Evolutionary conservation across 768 basidiomycete species (phyloP).

Genomic region (Holtermanniella nyarrowii): DNA sequence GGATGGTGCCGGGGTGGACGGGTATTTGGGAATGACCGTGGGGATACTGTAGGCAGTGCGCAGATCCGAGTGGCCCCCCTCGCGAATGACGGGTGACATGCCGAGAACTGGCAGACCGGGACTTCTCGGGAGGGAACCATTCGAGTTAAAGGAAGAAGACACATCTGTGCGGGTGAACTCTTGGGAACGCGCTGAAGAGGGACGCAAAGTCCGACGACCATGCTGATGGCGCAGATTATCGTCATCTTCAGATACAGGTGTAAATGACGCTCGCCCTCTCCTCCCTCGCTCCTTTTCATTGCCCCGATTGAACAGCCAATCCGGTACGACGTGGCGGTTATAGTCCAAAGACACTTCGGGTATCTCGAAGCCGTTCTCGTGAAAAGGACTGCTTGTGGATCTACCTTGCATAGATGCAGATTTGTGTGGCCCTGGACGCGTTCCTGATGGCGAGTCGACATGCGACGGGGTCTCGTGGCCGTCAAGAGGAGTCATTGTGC

Average conservation of each 20-base stretch:
- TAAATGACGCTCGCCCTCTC: neutral
- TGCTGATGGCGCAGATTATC: conserved; percentile 6
- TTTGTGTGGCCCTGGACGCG: conserved; percentile 11
- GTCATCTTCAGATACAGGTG: conserved; percentile 3
- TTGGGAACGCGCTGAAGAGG: conserved; percentile 23
- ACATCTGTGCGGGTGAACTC: conserved; percentile 12
- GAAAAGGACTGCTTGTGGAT: conserved; percentile 2
- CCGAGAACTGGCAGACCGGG: neutral
- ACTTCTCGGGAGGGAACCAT: conserved; percentile 1
- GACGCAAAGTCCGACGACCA: conserved; percentile 10
- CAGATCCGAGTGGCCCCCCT: neutral
- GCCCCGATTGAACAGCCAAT: conserved; percentile 60
- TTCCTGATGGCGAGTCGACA: neutral
- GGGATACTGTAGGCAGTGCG: conserved; percentile 14
- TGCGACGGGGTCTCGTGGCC: neutral
- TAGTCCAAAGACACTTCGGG: conserved; percentile 88
- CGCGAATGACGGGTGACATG: neutral
- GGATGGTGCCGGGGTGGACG: conserved; percentile 23
- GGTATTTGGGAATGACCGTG: conserved; percentile 4
- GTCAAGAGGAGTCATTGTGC: conserved; percentile 10
- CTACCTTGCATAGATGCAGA: conserved; percentile 1
- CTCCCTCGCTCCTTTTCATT: conserved; percentile 18
- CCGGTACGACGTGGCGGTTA: conserved; percentile 91
- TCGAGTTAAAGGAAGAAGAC: conserved; percentile 20
- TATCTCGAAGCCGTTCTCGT: conserved; percentile 61